Evolutionary conservation across 2,329 filamentous ascomycete genomes (phyloP), one percentile per base, ranked within the genome.

Genomic region (Ustulina deusta): DNA sequence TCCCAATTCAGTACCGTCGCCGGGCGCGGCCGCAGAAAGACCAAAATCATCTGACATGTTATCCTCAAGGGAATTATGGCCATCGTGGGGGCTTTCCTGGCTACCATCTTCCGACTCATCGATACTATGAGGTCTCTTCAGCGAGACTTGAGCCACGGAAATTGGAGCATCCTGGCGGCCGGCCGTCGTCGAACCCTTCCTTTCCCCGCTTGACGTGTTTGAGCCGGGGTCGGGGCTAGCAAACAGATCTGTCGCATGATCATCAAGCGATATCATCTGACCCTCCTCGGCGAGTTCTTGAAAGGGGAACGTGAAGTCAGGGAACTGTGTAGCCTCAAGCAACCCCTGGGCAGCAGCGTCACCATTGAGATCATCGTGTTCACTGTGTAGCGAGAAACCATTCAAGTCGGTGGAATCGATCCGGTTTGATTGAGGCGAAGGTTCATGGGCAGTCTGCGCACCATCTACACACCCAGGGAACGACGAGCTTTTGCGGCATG

Each of bases 1-100:
- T 22, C 83, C 84, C 25, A 86, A 74, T 60, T 89, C 87, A n/a
- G 83, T 84, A 15, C 84, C 83, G 72, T 89, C 87, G 38, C 80
- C 81, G 32, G 81, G 81, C 20, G 79, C 80, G 52, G 80, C 79
- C 40, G 79, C 80, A 20, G 82, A 80, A 40, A 89, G 77, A 10
- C 85, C 87, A 70, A 90, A 90, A 59, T 90, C 88, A 74, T 90
- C 88, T 4, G 83, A 81, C 63, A 84, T 79, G 27, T 83, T 79
- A 63, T 89, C 87, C 52, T 87, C 86, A 55, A 88, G 75, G 2
- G 83, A 81, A 68, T 84, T 84, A 44, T 79, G 79, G 17, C 79
- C 79, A 36, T 82, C 83, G 0, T 81, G 81, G 38, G 78, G 81
- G 63, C 80, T 82, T 46, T 82, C 82, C 29, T 78, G 82, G 48